phyloP scores from a whole-genome alignment of 805 yeast genomes.

The Metschnikowia drakensbergensis region DNA sequence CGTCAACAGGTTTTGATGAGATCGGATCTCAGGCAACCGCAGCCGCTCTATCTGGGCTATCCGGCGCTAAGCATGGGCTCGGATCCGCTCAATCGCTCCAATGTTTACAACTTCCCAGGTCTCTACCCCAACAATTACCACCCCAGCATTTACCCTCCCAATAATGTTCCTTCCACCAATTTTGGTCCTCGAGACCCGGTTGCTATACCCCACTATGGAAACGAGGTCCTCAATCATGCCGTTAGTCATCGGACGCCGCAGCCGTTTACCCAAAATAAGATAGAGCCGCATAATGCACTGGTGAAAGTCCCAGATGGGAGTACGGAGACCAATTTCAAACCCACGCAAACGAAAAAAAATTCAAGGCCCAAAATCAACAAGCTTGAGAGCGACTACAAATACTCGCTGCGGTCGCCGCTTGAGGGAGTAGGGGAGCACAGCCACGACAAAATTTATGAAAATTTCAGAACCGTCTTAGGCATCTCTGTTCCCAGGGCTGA shows the following conservation, averaged over 20 bases:
- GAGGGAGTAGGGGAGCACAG: slow-evolving; percentile 21
- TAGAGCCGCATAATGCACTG: not conserved
- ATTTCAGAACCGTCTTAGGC: slow-evolving; percentile 23
- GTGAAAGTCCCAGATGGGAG: not conserved
- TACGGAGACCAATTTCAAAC: slow-evolving; percentile 24
- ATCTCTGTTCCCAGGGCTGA: slow-evolving; percentile 15
- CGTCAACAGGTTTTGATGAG: slow-evolving; percentile 3
- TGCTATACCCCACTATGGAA: not conserved
- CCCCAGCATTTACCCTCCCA: not conserved
- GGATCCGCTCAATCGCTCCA: not conserved
- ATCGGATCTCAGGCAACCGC: not conserved
- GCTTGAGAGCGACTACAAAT: slow-evolving; percentile 18
- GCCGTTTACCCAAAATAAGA: not conserved
- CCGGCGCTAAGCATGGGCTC: not conserved
- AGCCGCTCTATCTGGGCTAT: slow-evolving; percentile 1
- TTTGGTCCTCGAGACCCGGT: not conserved
- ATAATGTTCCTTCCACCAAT: not conserved
- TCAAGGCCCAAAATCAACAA: slow-evolving; percentile 37
- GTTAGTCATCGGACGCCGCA: not conserved
- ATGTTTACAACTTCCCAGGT: not conserved
- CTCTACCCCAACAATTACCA: not conserved
- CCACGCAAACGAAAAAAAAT: slow-evolving; percentile 35
- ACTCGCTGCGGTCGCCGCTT: not conserved
- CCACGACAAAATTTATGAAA: slow-evolving; percentile 22
- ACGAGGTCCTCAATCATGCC: not conserved